Evolutionary conservation across 2,329 filamentous ascomycete genomes (phyloP).

Genomic region (Penicillium sp.): DNA sequence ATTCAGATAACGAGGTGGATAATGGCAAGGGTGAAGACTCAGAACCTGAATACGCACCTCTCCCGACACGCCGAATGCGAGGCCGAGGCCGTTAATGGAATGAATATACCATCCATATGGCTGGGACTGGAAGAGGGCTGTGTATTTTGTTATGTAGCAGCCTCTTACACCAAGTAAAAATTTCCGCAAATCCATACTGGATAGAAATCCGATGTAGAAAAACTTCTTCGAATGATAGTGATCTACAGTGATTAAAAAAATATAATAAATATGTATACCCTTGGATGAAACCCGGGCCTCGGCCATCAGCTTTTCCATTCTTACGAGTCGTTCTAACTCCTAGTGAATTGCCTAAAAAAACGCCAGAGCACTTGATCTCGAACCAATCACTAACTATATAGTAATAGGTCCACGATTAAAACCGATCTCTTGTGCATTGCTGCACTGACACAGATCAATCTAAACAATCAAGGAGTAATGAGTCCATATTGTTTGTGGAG

Average conservation of each 20-base stretch:
- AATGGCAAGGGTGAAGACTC: constrained; percentile 10
- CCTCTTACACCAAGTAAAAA: neutral
- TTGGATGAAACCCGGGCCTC: no score
- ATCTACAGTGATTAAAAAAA: neutral
- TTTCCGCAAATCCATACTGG: neutral
- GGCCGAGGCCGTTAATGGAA: constrained; percentile 16
- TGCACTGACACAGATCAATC: neutral
- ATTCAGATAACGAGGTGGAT: constrained; percentile 10
- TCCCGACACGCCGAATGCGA: constrained; percentile 25
- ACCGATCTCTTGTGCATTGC: neutral
- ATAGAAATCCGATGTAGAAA: neutral
- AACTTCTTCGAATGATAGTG: neutral
- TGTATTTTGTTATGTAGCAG: neutral
- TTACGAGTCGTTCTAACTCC: no score
- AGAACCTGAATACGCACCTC: constrained; percentile 23
- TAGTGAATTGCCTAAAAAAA: neutral
- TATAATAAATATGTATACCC: neutral
- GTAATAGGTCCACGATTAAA: neutral
- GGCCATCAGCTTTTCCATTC: no score
- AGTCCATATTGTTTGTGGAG: no score
- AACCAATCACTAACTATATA: neutral
- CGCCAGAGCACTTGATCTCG: neutral
- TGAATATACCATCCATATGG: neutral
- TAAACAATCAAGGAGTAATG: neutral
- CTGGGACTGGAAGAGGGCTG: neutral